These are phyloP conservation scores for Boletus rex-veris DNA, from an alignment of 768 basidiomycete genomes.

Conservation along the genomic window DNA sequence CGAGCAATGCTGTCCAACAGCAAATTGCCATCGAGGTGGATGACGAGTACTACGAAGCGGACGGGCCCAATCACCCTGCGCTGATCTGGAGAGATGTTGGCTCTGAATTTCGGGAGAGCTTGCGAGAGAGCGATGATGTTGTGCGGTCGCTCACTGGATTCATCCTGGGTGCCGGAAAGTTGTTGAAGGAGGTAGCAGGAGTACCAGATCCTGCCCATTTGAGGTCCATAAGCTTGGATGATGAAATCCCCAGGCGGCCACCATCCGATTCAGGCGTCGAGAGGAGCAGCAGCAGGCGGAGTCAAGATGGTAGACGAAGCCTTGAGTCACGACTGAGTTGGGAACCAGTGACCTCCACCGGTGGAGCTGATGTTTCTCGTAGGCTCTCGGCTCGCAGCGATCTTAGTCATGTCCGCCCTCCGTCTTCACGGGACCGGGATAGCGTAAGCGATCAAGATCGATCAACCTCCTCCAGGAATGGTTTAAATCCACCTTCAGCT, in stretches of 20 bases:
- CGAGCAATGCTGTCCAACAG: conserved; percentile 59
- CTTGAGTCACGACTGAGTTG: conserved; percentile 45
- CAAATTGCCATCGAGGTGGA: conserved; percentile 77
- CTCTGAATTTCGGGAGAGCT: conserved; percentile 66
- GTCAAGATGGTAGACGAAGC: conserved; percentile 57
- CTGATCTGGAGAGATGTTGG: conserved; percentile 70
- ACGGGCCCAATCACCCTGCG: conserved; percentile 36
- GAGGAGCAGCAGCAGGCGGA: conserved; percentile 41
- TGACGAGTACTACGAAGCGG: conserved; percentile 33
- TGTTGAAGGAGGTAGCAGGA: conserved; percentile 53
- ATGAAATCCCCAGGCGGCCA: conserved; percentile 38
- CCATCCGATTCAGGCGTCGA: conserved; percentile 35
- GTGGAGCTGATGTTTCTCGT: conserved; percentile 24
- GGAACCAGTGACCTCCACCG: conserved; percentile 32
- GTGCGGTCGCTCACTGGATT: conserved; percentile 74
- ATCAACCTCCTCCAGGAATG: conserved; percentile 22
- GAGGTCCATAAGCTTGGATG: conserved; percentile 55
- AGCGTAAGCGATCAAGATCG: conserved; percentile 26
- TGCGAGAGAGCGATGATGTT: conserved; percentile 74
- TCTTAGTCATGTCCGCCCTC: conserved; percentile 21
- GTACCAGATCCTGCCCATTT: conserved; percentile 34
- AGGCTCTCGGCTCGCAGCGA: conserved; percentile 27
- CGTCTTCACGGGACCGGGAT: conserved; percentile 27
- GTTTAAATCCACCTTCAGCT: conserved; percentile 26
- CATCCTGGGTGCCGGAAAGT: conserved; percentile 68